Evolutionary conservation across 73 alveolate genomes (phyloP).

Genomic region (Paramecium pentaurelia): DNA sequence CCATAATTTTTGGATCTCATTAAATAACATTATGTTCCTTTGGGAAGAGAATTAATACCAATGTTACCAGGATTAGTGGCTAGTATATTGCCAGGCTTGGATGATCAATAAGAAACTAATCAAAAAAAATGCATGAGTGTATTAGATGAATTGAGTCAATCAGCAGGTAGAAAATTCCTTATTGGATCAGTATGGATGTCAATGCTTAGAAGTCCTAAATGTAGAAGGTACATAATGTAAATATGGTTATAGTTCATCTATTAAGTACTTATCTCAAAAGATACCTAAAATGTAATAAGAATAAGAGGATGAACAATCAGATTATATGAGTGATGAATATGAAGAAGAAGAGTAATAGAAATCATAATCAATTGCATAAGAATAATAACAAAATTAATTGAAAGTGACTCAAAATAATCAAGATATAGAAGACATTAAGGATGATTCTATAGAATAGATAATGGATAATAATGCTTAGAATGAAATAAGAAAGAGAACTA

Average conservation of each 20-base stretch:
- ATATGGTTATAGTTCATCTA: neutral
- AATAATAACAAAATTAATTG: neutral
- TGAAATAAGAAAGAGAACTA: neutral
- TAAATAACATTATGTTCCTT: constrained; percentile 47
- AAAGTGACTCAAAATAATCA: constrained; percentile 23
- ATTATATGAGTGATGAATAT: neutral
- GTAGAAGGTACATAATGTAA: neutral
- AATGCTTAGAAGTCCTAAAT: constrained; percentile 37
- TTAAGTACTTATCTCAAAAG: constrained; percentile 25
- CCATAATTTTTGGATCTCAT: constrained; percentile 46
- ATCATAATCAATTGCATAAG: neutral
- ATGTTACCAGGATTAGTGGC: constrained; percentile 57
- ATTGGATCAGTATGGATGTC: constrained; percentile 61
- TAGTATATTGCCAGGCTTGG: constrained; percentile 56
- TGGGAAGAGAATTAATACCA: constrained; percentile 58
- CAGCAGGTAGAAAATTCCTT: constrained; percentile 58
- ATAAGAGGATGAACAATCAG: constrained; percentile 12
- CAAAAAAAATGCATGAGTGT: constrained; percentile 11
- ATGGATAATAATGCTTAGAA: neutral
- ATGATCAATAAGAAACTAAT: constrained; percentile 39
- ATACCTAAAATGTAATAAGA: neutral
- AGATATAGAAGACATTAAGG: neutral
- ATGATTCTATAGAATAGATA: neutral
- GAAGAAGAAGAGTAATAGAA: constrained; percentile 25
- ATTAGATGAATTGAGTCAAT: neutral